phyloP scores from a whole-genome alignment of 192 early-diverging fungal genomes.

The Coemansia sp. region DNA sequence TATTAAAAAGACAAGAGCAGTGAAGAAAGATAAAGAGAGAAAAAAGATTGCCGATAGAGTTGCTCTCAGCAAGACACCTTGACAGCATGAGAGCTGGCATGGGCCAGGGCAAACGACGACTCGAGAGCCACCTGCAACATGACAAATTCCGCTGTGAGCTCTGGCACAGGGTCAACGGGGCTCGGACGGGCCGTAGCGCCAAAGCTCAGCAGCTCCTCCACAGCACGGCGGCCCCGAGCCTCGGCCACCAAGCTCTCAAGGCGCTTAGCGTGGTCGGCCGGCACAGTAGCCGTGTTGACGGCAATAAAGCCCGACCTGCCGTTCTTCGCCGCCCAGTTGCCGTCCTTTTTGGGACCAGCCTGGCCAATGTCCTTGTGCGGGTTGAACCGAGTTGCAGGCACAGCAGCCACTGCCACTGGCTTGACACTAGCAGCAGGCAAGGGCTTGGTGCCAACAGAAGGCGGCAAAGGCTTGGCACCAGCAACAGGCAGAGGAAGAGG shows the following conservation, averaged over 20 bases:
- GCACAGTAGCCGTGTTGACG: constrained; percentile 38
- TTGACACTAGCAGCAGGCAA: constrained; percentile 7
- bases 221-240: constrained; percentile 23
- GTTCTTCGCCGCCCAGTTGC: constrained; percentile 47
- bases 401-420: constrained; percentile 4
- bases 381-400: constrained; percentile 34
- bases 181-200: background rate
- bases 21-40: background rate
- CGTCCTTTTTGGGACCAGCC: constrained; percentile 24
- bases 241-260: constrained; percentile 22
- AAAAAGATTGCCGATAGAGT: background rate
- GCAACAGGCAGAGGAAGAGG: background rate
- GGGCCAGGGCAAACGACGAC: constrained; percentile 27
- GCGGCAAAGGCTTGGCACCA: background rate
- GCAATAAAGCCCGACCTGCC: constrained; percentile 37
- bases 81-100: background rate
- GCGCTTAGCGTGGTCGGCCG: constrained; percentile 8
- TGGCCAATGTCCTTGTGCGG: constrained; percentile 49
- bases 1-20: background rate
- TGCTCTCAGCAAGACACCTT: background rate
- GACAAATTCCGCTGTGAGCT: constrained; percentile 24
- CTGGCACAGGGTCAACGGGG: background rate
- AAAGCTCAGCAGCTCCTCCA: constrained; percentile 40
- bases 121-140: constrained; percentile 37
- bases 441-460: background rate